Evolutionary conservation across 495 filamentous ascomycete species (phyloP).

Genomic region (Talaromyces wortmannii): DNA sequence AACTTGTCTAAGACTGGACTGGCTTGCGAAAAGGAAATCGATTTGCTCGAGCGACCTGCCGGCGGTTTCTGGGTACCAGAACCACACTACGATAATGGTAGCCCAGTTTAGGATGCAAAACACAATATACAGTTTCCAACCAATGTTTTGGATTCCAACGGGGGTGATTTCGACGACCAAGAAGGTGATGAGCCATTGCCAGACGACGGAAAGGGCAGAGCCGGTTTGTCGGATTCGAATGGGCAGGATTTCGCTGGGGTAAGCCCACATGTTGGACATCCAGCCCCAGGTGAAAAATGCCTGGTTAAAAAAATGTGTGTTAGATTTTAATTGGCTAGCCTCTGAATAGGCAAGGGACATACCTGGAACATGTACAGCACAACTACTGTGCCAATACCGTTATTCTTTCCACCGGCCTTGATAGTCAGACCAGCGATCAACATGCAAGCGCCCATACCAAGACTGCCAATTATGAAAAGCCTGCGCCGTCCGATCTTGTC

Average conservation of each 20-base stretch:
- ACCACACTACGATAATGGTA: constrained; percentile 25
- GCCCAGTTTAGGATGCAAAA: constrained; percentile 7
- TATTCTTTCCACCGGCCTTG: background rate
- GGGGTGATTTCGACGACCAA: constrained; percentile 23
- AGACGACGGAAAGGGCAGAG: constrained; percentile 17
- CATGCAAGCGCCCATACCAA: constrained; percentile 37
- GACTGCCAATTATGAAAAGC: constrained; percentile 43
- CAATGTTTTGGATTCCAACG: constrained; percentile 14
- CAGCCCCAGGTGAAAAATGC: constrained; percentile 46
- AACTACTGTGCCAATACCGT: constrained; percentile 2
- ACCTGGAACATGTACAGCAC: constrained; percentile 5
- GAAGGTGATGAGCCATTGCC: constrained; percentile 27
- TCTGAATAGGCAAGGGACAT: constrained; percentile 38
- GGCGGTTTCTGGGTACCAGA: constrained; percentile 34
- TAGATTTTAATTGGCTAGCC: constrained; percentile 29
- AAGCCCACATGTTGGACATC: constrained; percentile 57
- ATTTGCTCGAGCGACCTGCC: constrained; percentile 36
- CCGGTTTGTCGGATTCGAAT: constrained; percentile 59
- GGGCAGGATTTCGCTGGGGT: constrained; percentile 62
- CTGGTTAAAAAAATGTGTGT: constrained; percentile 1
- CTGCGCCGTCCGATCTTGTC: constrained; percentile 46
- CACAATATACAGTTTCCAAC: constrained; percentile 7
- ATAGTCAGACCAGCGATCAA: constrained; percentile 3
- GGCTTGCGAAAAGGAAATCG: constrained; percentile 26
- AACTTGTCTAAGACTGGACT: constrained; percentile 4